These are phyloP conservation scores for Myriangium duriaei DNA, from an alignment of 2,329 filamentous ascomycete genomes.

Conservation along the genomic window DNA sequence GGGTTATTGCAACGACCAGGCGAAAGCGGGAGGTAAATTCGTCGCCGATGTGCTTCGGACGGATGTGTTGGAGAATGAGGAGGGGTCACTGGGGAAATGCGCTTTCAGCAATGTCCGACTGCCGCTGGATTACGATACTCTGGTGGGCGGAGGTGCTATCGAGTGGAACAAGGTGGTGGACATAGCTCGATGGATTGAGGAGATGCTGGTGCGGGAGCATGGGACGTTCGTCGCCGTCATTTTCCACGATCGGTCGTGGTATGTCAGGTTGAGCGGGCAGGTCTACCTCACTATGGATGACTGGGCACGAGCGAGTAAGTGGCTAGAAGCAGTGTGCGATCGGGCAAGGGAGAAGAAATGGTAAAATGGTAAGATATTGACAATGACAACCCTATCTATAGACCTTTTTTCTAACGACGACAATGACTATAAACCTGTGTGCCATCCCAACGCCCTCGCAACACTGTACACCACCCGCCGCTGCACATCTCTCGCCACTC, in stretches of 20 bases:
- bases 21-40: constrained; percentile 47
- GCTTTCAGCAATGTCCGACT: constrained; percentile 61
- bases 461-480: background rate
- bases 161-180: constrained; percentile 22
- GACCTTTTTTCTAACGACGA: no score
- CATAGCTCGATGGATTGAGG: constrained; percentile 31
- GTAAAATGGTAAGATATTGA: constrained; percentile 21
- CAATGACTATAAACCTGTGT: no score
- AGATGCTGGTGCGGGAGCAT: constrained; percentile 41
- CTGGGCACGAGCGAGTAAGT: constrained; percentile 56
- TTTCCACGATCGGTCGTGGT: constrained; percentile 49
- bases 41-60: constrained; percentile 56
- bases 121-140: constrained; percentile 42
- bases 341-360: constrained; percentile 37
- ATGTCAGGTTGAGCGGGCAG: constrained; percentile 66
- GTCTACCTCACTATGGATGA: constrained; percentile 71
- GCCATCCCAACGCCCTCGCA: background rate
- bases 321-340: constrained; percentile 46
- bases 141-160: constrained; percentile 16
- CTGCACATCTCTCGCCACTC: background rate
- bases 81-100: constrained; percentile 51
- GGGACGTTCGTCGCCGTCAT: constrained; percentile 60
- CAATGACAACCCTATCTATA: background rate
- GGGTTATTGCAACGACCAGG: constrained; percentile 50
- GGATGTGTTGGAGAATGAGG: constrained; percentile 54